phyloP scores from a whole-genome alignment of 2,329 filamentous ascomycete species.

The Calonectria pseudoreteaudii region DNA sequence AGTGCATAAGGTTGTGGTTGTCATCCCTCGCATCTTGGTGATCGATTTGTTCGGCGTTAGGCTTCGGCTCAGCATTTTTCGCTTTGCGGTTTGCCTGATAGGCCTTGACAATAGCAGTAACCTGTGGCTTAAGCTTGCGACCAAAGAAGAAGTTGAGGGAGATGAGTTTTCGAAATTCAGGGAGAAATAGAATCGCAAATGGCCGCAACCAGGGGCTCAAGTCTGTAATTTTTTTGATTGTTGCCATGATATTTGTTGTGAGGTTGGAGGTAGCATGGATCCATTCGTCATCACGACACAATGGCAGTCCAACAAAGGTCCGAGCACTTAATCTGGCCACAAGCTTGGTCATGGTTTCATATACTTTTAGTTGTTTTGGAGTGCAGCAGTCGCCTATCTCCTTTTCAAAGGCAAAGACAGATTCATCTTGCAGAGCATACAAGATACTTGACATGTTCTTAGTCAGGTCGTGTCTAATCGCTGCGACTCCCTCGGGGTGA shows the following conservation, averaged over 20 bases:
- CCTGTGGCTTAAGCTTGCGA: background rate
- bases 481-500: background rate
- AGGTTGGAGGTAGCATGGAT: background rate
- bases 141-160: background rate
- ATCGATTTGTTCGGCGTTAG: background rate
- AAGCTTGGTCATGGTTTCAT: background rate
- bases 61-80: background rate
- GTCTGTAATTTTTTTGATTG: background rate
- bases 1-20: background rate
- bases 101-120: background rate
- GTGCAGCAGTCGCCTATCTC: background rate
- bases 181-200: background rate
- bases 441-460: background rate
- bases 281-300: background rate
- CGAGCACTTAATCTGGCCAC: background rate
- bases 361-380: background rate
- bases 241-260: background rate
- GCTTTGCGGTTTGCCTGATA: background rate
- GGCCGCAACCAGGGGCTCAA: background rate
- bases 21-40: background rate
- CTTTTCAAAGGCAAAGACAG: background rate
- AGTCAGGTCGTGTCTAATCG: background rate
- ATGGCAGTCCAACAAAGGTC: background rate
- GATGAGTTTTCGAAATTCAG: background rate
- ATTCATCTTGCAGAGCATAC: background rate